Base-by-base conservation (phyloP, 208 protist genomes). In the Wallacemonas sp. region DNA sequence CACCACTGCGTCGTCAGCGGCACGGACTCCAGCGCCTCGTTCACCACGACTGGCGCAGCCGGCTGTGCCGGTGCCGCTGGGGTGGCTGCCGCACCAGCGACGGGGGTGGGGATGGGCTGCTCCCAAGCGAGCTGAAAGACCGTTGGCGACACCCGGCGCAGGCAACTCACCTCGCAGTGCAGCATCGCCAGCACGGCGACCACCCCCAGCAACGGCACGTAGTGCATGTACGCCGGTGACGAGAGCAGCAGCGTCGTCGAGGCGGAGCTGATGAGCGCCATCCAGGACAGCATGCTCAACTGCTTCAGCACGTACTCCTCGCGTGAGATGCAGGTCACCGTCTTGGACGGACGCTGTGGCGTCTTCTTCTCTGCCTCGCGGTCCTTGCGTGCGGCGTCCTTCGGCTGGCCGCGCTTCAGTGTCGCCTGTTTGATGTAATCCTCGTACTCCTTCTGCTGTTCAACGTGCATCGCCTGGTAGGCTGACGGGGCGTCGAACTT, bases 281-380 rank as follows among this genome's bases (percentile, higher is more conserved):
- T 74, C 58, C 68, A 70, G 32, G 80, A 32, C 16, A 84, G 63
- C 32, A 76, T 32, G 36, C 36, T 68, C 1, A 78, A n/a, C 39
- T 90, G 84, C 75, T 87, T 90, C 44, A 83, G 56, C 3, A 90
- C 23, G 57, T 87, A 90, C 72, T 87, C 84, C 58, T 84, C 80
- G 3, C 61, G 62, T 17, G 74, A 78, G 29, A 90, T 47, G 34
- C 65, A 76, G 17, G 80, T 85, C 26, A 79, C 72, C 1, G 65
- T 62, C 38, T 39, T 57, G 0, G 36, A 2, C 5, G 24, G 26
- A 9, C 38, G 32, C 47, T 9, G 12, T 60, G 29, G 29, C 12
- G 58, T 19, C 16, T 49, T 47, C 48, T 48, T 61, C n/a, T 44
- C n/a, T 1, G 65, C 29, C 2, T 52, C 54, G 38, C 47, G 44